Evolutionary conservation across 2,329 filamentous ascomycete genomes (phyloP).

Genomic region (Pezizomycotina sp.): DNA sequence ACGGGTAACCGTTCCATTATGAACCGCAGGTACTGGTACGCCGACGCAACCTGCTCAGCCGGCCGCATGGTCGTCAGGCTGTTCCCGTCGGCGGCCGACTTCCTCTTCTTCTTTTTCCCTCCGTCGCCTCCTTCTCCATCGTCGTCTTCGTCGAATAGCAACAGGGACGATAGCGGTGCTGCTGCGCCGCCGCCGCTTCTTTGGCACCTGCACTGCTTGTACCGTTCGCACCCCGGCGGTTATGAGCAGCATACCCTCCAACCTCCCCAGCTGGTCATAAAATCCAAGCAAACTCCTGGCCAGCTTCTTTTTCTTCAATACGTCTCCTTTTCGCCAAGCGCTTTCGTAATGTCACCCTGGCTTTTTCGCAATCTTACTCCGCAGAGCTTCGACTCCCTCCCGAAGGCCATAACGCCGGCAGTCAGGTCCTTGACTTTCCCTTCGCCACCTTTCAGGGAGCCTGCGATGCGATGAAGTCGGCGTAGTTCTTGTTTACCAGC

Average conservation of each 20-base stretch:
- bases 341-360: slow-evolving; percentile 43
- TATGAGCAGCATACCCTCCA: not conserved
- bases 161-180: slow-evolving; percentile 27
- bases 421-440: slow-evolving; percentile 81
- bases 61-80: too few species aligned
- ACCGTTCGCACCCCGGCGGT: not conserved
- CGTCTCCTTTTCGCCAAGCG: slow-evolving; percentile 51
- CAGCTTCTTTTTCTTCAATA: slow-evolving; percentile 46
- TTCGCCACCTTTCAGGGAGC: slow-evolving; percentile 71
- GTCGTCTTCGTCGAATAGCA: slow-evolving; percentile 51
- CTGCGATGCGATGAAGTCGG: slow-evolving; percentile 72
- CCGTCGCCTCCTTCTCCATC: slow-evolving; percentile 44
- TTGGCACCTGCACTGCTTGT: slow-evolving; percentile 2
- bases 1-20: slow-evolving; percentile 37
- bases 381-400: slow-evolving; percentile 65
- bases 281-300: too few species aligned
- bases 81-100: slow-evolving; percentile 45
- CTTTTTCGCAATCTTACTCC: slow-evolving; percentile 45
- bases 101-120: too few species aligned
- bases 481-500: slow-evolving; percentile 89
- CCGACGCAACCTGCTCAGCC: slow-evolving; percentile 41
- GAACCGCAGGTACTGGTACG: slow-evolving; percentile 40
- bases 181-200: slow-evolving; percentile 1
- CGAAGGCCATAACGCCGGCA: slow-evolving; percentile 72
- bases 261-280: slow-evolving; percentile 13